Base-by-base conservation (phyloP, 768 basidiomycete species). In the Dictyophora rubrovolvata region DNA sequence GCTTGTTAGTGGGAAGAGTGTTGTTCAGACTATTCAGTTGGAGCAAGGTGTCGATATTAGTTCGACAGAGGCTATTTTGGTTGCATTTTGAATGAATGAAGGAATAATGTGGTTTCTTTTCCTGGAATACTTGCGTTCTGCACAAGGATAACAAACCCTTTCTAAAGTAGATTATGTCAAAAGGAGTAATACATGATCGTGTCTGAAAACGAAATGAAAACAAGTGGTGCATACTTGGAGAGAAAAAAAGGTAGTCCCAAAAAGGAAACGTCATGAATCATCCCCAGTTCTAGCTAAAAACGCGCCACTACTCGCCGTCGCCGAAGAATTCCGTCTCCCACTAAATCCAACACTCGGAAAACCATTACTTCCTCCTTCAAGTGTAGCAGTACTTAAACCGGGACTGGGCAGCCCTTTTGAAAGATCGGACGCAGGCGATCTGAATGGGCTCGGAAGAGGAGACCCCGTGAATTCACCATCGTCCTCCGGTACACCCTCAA, bases 51-150 rank as follows among this genome's bases (percentile, higher is more conserved):
- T 83, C 22, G 72, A 77, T 61, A 72, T 83, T 28, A 68, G 70
- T 51, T 78, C 73, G 14, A 79, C 80, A 0, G 78, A 82, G 62
- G 79, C 67, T 0, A 63, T 81, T 36, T 59, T 82, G 61, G 59
- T 78, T 33, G 56, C 63, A n/a, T 79, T 78, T 54, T 50, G 42
- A 42, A 14, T 42, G 28, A 28, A 28, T n/a, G n/a, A n/a, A n/a
- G 7, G 36, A 37, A 7, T 37, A n/a, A 42, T 14, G 42, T 42
- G 42, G 42, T 42, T n/a, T 42, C 10, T 12, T 14, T 42, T 14
- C 42, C 28, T 28, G 28, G 28, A 28, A 28, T 28, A 28, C 7
- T 28, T 28, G 28, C 7, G 28, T 28, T 28, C 28, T 28, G 28
- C 7, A 28, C 28, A 28, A 28, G 28, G 28, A 28, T 7, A 28